Evolutionary conservation across 768 basidiomycete species (phyloP), one percentile per base, ranked within the genome.

Genomic region (Phanerochaete sordida): DNA sequence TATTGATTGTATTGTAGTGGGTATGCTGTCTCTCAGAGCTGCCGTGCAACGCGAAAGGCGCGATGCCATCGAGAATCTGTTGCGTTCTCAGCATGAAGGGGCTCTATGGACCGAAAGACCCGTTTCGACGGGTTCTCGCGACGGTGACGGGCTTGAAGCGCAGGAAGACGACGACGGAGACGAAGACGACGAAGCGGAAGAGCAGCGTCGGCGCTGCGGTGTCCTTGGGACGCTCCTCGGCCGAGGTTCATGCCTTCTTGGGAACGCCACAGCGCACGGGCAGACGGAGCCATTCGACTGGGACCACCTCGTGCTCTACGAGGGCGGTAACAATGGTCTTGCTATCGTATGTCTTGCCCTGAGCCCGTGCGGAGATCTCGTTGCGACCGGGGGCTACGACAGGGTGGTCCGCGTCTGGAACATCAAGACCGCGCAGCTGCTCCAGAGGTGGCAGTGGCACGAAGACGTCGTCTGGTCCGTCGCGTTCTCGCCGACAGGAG

Each of bases 391-490:
- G 1, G 72, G 69, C 8, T 30, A 50, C 11, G 70, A 72, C 55
- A 60, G 60, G 28, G 67, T 63, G 3, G 58, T 73, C 28, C 46
- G 64, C 8, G 44, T 73, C 13, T 73, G 74, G 72, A 66, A 73
- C 52, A 19, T 60, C n/a, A 19, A 24, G 31, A 64, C 68, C 5
- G 64, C 64, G 16, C 56, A 55, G 19, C 27, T 59, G 19, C 3
- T 45, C 7, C 43, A 45, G 15, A 49, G 46, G 39, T 59, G 60
- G 37, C 24, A 53, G 16, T 61, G 33, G 11, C 66, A 67, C 30
- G 53, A 43, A 11, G 60, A 65, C 37, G 16, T 11, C 6, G 60
- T 67, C 11, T 56, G 28, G 15, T 58, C 66, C 23, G 61, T 70
- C 30, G 67, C 65, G 33, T 73, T 64, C 61, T 70, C 70, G 9